A percentile compares a stretch with the other conserved stretches of the same genome.
These are phyloP conservation scores for Chytridiales sp. DNA, from an alignment of 371 early-diverging fungal species.

Conservation along the genomic window DNA sequence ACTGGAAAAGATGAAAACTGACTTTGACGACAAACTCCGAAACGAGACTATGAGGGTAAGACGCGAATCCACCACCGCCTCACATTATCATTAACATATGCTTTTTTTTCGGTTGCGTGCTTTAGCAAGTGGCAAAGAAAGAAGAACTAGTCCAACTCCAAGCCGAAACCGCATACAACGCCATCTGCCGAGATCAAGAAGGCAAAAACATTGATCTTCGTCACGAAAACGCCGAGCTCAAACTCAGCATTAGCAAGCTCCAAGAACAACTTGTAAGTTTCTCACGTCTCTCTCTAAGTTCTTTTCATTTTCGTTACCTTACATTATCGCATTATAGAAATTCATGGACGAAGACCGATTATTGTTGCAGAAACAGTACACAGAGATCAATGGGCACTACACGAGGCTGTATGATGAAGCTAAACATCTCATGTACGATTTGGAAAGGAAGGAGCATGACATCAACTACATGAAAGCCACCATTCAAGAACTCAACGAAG, in stretches of 20 bases:
- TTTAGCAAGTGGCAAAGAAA: constrained; percentile 24
- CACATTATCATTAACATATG: background rate
- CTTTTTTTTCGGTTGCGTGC: background rate
- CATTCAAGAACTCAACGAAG: constrained; percentile 26
- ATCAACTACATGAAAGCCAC: constrained; percentile 42
- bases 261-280: constrained; percentile 30
- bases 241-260: constrained; percentile 24
- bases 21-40: constrained; percentile 40
- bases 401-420: constrained; percentile 42
- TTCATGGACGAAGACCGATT: constrained; percentile 17
- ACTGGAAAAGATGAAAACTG: constrained; percentile 30
- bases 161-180: constrained; percentile 20
- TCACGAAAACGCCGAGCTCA: constrained; percentile 42
- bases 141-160: constrained; percentile 36
- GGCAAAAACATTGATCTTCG: constrained; percentile 38
- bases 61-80: background rate
- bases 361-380: constrained; percentile 16
- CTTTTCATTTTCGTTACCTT: background rate
- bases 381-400: constrained; percentile 40
- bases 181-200: constrained; percentile 21
- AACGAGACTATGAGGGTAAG: constrained; percentile 31
- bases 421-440: constrained; percentile 44
- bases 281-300: background rate
- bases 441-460: constrained; percentile 54
- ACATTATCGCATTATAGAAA: background rate